Conservation (phyloP, 768 basidiomycete species). For the Leccinum obscurum region DNA sequence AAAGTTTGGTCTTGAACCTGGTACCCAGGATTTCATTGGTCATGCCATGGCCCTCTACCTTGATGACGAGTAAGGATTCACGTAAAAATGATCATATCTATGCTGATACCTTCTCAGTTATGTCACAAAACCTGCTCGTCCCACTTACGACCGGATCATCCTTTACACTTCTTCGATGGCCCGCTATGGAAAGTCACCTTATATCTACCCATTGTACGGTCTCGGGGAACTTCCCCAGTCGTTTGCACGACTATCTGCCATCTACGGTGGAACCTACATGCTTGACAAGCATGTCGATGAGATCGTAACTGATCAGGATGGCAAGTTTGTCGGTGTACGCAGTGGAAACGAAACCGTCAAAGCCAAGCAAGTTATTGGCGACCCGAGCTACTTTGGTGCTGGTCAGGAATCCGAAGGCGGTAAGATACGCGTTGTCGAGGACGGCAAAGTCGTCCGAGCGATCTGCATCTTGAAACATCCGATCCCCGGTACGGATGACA, state of each 20-base stretch:
- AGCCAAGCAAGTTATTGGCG: conserved; percentile 97
- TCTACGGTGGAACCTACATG: conserved; percentile 99
- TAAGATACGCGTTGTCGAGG: conserved; percentile 86
- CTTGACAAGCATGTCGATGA: conserved; percentile 92
- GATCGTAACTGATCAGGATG: conserved; percentile 82
- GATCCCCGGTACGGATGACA: conserved; percentile 94
- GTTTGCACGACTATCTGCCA: conserved; percentile 96
- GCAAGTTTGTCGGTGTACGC: conserved; percentile 92
- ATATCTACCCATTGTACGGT: conserved; percentile 98
- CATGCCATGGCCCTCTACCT: conserved; percentile 99
- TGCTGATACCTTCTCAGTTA: conserved; percentile 56
- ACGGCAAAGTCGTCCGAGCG: conserved; percentile 91
- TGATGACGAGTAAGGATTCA: conserved; percentile 82
- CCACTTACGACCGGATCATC: conserved; percentile 91
- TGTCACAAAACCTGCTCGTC: conserved; percentile 87
- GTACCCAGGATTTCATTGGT: conserved; percentile 98
- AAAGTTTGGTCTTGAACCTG: conserved; percentile 95
- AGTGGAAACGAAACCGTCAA: conserved; percentile 90
- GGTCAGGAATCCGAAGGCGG: conserved; percentile 63
- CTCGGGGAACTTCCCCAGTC: conserved; percentile 99
- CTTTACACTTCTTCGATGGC: conserved; percentile 99
- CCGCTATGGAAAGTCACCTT: conserved; percentile 98
- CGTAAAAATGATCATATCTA: background rate
- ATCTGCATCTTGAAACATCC: conserved; percentile 99
- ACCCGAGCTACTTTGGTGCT: conserved; percentile 95